Evolutionary conservation across 1,139 yeast genomes (phyloP).

Genomic region (Taiozyma sp.): DNA sequence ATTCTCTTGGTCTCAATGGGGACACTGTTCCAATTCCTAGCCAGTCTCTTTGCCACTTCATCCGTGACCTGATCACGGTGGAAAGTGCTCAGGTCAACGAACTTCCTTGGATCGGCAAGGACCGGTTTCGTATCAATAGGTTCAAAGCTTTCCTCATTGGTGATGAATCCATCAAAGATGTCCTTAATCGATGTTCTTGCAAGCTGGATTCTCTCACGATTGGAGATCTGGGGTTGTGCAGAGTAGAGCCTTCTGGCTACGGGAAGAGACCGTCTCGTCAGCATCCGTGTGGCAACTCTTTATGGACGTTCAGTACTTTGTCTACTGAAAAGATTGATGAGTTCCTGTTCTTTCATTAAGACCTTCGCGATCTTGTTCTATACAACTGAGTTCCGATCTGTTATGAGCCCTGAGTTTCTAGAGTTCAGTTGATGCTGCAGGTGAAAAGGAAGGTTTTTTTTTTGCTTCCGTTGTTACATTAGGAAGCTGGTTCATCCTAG

Average conservation of each 20-base stretch:
- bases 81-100: slow-evolving; percentile 40
- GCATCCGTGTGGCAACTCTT: background rate
- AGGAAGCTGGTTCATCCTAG: too few relatives aligned
- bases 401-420: too few relatives aligned
- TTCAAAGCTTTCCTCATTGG: slow-evolving; percentile 34
- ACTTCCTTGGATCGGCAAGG: slow-evolving; percentile 41
- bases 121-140: slow-evolving; percentile 49
- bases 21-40: slow-evolving; percentile 48
- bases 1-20: slow-evolving; percentile 42
- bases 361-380: too few relatives aligned
- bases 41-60: slow-evolving; percentile 47
- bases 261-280: background rate
- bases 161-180: slow-evolving; percentile 25
- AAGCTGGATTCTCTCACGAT: slow-evolving; percentile 19
- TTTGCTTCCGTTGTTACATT: too few relatives aligned
- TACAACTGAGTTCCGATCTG: too few relatives aligned
- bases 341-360: too few relatives aligned
- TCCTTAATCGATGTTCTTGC: slow-evolving; percentile 21
- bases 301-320: too few relatives aligned
- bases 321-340: too few relatives aligned
- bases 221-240: slow-evolving; percentile 7
- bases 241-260: background rate
- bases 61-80: slow-evolving; percentile 57
- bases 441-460: too few relatives aligned
- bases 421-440: too few relatives aligned